Evolutionary conservation across 768 basidiomycete species (phyloP).

Genomic region (Auriscalpium orientale): DNA sequence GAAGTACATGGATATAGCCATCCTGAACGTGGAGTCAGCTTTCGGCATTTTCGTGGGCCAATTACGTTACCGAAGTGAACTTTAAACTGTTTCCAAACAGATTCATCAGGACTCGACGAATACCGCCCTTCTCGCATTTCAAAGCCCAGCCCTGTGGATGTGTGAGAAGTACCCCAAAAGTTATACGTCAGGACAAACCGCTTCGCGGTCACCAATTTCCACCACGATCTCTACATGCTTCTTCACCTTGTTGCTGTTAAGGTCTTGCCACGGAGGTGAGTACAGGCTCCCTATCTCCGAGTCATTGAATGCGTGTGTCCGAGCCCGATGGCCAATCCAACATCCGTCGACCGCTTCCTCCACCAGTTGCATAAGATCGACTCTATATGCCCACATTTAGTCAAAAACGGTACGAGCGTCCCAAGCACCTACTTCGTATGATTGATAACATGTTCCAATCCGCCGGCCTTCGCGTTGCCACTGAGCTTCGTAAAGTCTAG

Average conservation of each 20-base stretch:
- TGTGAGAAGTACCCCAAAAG: background rate
- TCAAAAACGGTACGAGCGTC: background rate
- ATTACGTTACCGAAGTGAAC: constrained; percentile 65
- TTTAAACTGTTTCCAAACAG: constrained; percentile 91
- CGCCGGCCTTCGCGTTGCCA: constrained; percentile 73
- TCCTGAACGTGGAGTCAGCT: constrained; percentile 35
- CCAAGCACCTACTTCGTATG: constrained; percentile 46
- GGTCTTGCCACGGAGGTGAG: constrained; percentile 65
- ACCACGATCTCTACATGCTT: constrained; percentile 78
- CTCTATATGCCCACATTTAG: constrained; percentile 24
- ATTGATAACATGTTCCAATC: constrained; percentile 68
- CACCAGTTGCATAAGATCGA: constrained; percentile 73
- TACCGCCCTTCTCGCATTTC: constrained; percentile 87
- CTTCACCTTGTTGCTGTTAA: constrained; percentile 26
- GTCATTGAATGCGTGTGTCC: constrained; percentile 57
- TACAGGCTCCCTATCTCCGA: constrained; percentile 89
- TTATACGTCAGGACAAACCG: constrained; percentile 37
- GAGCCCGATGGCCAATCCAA: constrained; percentile 87
- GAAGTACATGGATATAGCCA: constrained; percentile 80
- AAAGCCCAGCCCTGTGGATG: constrained; percentile 68
- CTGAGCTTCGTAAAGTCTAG: constrained; percentile 94
- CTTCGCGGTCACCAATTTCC: constrained; percentile 68
- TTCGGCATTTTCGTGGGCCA: background rate
- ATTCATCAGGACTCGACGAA: constrained; percentile 90
- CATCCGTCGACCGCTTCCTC: constrained; percentile 90